Conservation (phyloP, 1,139 yeast species). For the Yamadazyma mexicana region DNA sequence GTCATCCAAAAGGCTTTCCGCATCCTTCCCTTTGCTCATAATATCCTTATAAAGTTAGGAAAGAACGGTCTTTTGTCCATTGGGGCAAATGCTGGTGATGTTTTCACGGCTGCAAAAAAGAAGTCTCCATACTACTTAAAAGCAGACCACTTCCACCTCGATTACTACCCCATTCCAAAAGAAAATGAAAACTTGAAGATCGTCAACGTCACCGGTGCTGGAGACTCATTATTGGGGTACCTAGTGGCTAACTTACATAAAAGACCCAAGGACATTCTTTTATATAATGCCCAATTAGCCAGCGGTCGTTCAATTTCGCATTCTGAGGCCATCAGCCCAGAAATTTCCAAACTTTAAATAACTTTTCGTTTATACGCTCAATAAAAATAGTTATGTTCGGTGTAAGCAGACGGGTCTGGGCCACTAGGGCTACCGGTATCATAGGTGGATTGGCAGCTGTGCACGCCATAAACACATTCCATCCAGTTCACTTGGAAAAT, state of each 20-base stretch:
- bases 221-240: slow-evolving; percentile 67
- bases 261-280: slow-evolving; percentile 25
- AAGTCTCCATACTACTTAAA: slow-evolving; percentile 13
- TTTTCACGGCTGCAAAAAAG: slow-evolving; percentile 5
- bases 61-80: slow-evolving; percentile 58
- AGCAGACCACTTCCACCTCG: slow-evolving; percentile 40
- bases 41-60: slow-evolving; percentile 67
- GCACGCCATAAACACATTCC: slow-evolving; percentile 7
- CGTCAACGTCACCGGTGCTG: slow-evolving; percentile 68
- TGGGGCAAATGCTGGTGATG: slow-evolving; percentile 13
- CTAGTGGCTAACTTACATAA: slow-evolving; percentile 24
- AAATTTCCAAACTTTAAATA: slow-evolving; percentile 10
- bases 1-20: slow-evolving; percentile 68
- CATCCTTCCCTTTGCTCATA: slow-evolving; percentile 71
- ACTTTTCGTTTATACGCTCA: neutral
- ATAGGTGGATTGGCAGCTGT: slow-evolving; percentile 9
- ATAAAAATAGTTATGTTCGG: slow-evolving; percentile 7
- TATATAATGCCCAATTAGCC: slow-evolving; percentile 53
- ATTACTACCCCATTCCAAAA: slow-evolving; percentile 57
- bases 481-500: slow-evolving; percentile 9
- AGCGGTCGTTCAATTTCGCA: slow-evolving; percentile 50
- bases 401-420: neutral
- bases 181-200: slow-evolving; percentile 32
- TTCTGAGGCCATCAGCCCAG: slow-evolving; percentile 25
- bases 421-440: slow-evolving; percentile 3